Conservation (phyloP, 108 stramenopile genomes). For the Schizochytrium sp. region DNA sequence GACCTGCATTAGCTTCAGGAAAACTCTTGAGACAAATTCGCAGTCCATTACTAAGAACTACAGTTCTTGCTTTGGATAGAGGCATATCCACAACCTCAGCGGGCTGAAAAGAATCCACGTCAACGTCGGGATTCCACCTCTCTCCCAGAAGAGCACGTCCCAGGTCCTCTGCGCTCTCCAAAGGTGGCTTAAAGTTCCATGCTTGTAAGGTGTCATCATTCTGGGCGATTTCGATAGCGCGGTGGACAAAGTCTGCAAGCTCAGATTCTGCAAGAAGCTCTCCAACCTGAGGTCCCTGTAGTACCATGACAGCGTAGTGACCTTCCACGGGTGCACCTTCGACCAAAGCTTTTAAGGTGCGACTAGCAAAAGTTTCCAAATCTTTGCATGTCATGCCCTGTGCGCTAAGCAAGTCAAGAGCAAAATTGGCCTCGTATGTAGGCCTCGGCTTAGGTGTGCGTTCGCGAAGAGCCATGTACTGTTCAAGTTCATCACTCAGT, state of each 20-base stretch:
- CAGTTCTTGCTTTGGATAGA: background rate
- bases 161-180: background rate
- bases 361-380: background rate
- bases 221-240: background rate
- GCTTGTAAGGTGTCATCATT: background rate
- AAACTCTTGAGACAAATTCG: constrained; percentile 11
- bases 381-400: background rate
- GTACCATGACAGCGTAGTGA: background rate
- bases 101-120: background rate
- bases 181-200: constrained; percentile 17
- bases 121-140: background rate
- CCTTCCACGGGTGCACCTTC: background rate
- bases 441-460: background rate
- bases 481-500: constrained; percentile 15
- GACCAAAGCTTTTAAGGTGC: background rate
- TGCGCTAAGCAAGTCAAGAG: background rate
- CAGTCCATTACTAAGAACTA: constrained; percentile 3
- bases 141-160: constrained; percentile 34
- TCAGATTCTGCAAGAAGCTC: background rate
- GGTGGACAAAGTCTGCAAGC: constrained; percentile 15
- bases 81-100: background rate
- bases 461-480: constrained; percentile 3
- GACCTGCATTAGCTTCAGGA: background rate
- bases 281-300: background rate
- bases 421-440: background rate